phyloP scores from a whole-genome alignment of 2,329 filamentous ascomycete species.

The Hymenoscyphus linearis region DNA sequence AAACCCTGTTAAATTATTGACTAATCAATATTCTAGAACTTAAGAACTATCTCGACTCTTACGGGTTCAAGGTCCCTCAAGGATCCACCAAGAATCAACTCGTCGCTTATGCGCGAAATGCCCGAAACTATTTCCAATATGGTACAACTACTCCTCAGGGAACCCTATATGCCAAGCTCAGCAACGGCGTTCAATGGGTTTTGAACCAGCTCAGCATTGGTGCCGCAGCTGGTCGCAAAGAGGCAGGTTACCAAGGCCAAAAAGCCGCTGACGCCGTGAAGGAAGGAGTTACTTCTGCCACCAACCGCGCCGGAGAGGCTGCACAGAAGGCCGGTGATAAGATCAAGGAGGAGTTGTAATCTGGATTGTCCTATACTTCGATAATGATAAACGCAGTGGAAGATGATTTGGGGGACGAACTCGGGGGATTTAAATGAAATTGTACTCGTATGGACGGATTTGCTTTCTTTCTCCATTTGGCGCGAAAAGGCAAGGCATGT shows the following conservation, averaged over 20 bases:
- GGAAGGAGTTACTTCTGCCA: slow-evolving; percentile 31
- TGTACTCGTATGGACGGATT: background rate
- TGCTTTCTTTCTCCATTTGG: background rate
- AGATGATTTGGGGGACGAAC: background rate
- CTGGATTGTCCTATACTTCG: background rate
- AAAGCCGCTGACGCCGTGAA: slow-evolving; percentile 39
- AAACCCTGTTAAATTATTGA: background rate
- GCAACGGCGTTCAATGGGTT: slow-evolving; percentile 41
- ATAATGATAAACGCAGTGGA: background rate
- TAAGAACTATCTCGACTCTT: slow-evolving; percentile 75
- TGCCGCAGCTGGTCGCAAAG: slow-evolving; percentile 40
- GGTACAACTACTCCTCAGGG: slow-evolving; percentile 62
- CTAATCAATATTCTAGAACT: slow-evolving; percentile 44
- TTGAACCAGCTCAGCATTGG: slow-evolving; percentile 44
- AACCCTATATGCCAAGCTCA: slow-evolving; percentile 61
- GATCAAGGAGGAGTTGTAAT: slow-evolving; percentile 34
- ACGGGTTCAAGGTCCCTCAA: slow-evolving; percentile 50
- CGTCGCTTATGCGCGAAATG: slow-evolving; percentile 64
- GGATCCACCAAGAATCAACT: slow-evolving; percentile 52
- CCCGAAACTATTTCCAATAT: slow-evolving; percentile 72
- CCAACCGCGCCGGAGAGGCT: slow-evolving; percentile 33
- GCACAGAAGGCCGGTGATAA: slow-evolving; percentile 31
- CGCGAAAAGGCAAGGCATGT: background rate
- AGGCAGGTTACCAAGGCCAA: slow-evolving; percentile 38
- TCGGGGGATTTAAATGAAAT: background rate